Percentiles rank a stretch among this genome's conserved stretches.
phyloP scores from a whole-genome alignment of 2,329 filamentous ascomycete genomes.

The Fusarium longipes region DNA sequence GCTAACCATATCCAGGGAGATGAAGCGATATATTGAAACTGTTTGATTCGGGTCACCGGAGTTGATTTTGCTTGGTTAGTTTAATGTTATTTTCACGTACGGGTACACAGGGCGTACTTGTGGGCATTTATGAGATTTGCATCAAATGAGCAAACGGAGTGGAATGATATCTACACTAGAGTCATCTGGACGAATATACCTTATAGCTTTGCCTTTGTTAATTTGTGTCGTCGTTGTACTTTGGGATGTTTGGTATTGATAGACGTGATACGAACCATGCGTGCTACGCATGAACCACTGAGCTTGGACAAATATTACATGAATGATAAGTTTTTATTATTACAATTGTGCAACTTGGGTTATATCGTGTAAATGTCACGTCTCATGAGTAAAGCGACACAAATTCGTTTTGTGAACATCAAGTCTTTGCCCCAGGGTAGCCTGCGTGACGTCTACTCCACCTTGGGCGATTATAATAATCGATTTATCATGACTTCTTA shows the following conservation, averaged over 20 bases:
- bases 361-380: neutral
- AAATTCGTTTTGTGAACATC: neutral
- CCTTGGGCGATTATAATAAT: conserved; percentile 24
- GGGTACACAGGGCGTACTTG: conserved; percentile 31
- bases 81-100: conserved; percentile 4
- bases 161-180: conserved; percentile 18
- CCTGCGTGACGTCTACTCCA: conserved; percentile 25
- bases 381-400: neutral
- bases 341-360: fast-evolving
- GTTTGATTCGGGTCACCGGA: conserved; percentile 54
- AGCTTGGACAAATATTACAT: neutral
- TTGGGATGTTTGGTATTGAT: neutral
- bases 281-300: too few relatives aligned
- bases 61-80: conserved; percentile 19
- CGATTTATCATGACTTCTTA: conserved; percentile 18
- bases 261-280: too few relatives aligned
- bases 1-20: conserved; percentile 66
- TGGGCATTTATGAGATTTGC: conserved; percentile 26
- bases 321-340: fast-evolving
- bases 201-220: conserved; percentile 2
- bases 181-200: conserved; percentile 37
- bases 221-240: neutral
- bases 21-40: conserved; percentile 83
- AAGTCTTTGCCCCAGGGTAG: conserved; percentile 26
- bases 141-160: conserved; percentile 6